Conservation (phyloP, 2,329 filamentous ascomycete species). For the Alternaria arborescens region DNA sequence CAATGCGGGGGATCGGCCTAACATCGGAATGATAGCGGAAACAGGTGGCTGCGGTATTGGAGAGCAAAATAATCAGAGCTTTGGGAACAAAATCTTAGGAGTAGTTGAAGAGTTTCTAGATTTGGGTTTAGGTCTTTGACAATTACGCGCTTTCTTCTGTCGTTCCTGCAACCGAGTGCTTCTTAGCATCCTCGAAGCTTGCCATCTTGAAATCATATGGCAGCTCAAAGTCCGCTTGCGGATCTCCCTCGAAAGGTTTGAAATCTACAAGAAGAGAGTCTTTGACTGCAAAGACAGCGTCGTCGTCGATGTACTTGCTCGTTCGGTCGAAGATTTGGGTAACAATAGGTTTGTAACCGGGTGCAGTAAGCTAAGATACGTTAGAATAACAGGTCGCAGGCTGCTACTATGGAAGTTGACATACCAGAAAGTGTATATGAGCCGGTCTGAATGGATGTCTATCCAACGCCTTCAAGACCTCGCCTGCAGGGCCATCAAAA, state of each 20-base stretch:
- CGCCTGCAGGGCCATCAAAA: conserved; percentile 66
- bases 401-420: conserved; percentile 20
- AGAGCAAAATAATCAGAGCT: background rate
- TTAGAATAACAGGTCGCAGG: conserved; percentile 3
- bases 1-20: conserved; percentile 17
- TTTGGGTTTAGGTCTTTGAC: background rate
- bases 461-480: conserved; percentile 66
- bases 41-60: background rate
- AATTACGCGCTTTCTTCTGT: conserved; percentile 36
- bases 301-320: conserved; percentile 68
- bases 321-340: conserved; percentile 80
- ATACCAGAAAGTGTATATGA: conserved; percentile 69
- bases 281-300: conserved; percentile 68
- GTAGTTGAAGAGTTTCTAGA: background rate
- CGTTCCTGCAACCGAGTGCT: conserved; percentile 33
- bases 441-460: conserved; percentile 69
- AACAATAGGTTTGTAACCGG: conserved; percentile 72
- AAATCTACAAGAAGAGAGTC: conserved; percentile 68
- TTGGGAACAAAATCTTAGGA: background rate
- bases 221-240: conserved; percentile 63
- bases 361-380: conserved; percentile 57
- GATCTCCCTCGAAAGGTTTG: conserved; percentile 59
- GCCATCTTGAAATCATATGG: conserved; percentile 61
- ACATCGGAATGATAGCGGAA: conserved; percentile 16
- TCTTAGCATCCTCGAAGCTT: conserved; percentile 47